A percentile compares a stretch with the other conserved stretches of the same genome.
phyloP scores from a whole-genome alignment of 352 stramenopile species.

The Halophytophthora polymorphica region DNA sequence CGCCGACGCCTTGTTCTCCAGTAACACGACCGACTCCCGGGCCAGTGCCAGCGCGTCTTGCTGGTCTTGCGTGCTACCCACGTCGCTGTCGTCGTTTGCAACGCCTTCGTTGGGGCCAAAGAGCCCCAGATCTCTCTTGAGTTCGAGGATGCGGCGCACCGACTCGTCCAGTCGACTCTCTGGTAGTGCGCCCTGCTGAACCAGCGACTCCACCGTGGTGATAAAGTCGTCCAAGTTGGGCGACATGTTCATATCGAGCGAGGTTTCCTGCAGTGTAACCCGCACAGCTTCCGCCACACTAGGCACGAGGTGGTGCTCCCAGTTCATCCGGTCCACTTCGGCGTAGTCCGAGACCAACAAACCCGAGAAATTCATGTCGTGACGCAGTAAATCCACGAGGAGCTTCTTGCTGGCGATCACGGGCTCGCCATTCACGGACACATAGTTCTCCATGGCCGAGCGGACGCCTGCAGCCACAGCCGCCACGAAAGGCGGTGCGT shows the following conservation, averaged over 20 bases:
- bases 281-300: slow-evolving; percentile 61
- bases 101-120: slow-evolving; percentile 17
- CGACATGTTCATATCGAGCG: slow-evolving; percentile 92
- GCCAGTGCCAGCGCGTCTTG: slow-evolving; percentile 56
- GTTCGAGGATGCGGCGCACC: slow-evolving; percentile 54
- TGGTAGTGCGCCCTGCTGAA: slow-evolving; percentile 33
- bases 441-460: slow-evolving; percentile 91
- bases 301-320: slow-evolving; percentile 75
- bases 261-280: slow-evolving; percentile 76
- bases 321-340: slow-evolving; percentile 88
- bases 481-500: slow-evolving; percentile 70
- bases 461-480: slow-evolving; percentile 66
- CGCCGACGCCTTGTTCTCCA: slow-evolving; percentile 59
- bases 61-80: slow-evolving; percentile 57
- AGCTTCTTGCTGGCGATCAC: slow-evolving; percentile 84
- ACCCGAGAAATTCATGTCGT: slow-evolving; percentile 87
- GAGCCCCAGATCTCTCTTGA: slow-evolving; percentile 54
- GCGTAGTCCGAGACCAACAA: slow-evolving; percentile 91
- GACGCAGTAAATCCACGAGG: slow-evolving; percentile 72
- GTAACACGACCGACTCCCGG: slow-evolving; percentile 72
- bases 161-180: slow-evolving; percentile 61
- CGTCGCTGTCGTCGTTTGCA: slow-evolving; percentile 4
- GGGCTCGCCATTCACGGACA: slow-evolving; percentile 83
- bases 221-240: slow-evolving; percentile 50
- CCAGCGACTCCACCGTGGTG: slow-evolving; percentile 48